Conservation (phyloP, 768 basidiomycete genomes). For the Lyophyllum shimeji region DNA sequence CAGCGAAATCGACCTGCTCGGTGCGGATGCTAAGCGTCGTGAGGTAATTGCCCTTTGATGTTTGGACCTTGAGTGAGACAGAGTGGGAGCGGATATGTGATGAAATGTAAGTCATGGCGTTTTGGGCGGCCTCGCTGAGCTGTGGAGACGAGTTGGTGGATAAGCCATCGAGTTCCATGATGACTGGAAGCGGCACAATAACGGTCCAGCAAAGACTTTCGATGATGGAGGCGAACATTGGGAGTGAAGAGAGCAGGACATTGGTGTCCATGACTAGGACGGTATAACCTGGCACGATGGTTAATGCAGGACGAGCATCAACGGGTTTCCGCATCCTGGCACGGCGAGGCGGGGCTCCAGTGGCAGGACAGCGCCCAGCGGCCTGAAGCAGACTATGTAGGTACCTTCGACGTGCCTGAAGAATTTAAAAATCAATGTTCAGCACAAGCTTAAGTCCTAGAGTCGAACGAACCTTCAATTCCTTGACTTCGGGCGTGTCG, state of each 20-base stretch:
- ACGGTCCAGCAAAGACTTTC: conserved; percentile 86
- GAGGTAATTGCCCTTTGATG: conserved; percentile 92
- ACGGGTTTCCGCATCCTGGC: conserved; percentile 28
- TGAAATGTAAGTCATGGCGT: conserved; percentile 75
- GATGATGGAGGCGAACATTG: conserved; percentile 70
- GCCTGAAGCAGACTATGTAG: conserved; percentile 65
- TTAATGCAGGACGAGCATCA: conserved; percentile 40
- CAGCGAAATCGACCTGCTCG: conserved; percentile 77
- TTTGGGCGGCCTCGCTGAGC: conserved; percentile 73
- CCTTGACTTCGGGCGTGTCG: conserved; percentile 72
- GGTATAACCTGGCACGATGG: conserved; percentile 82
- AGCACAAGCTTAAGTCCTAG: conserved; percentile 9
- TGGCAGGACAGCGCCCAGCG: conserved; percentile 32
- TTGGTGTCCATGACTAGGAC: conserved; percentile 94
- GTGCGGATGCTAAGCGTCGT: conserved; percentile 77
- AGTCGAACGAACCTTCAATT: conserved; percentile 61
- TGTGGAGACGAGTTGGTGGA: conserved; percentile 52
- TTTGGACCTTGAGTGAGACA: conserved; percentile 88
- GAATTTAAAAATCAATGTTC: conserved; percentile 15
- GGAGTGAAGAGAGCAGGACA: conserved; percentile 82
- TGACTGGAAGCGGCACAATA: conserved; percentile 88
- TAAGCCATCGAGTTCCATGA: conserved; percentile 97
- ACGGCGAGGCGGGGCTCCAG: conserved; percentile 22
- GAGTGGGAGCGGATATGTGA: conserved; percentile 73
- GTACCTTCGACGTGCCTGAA: conserved; percentile 72